Evolutionary conservation across 805 yeast species (phyloP).

Genomic region (Saccharomycopsis schoenii): DNA sequence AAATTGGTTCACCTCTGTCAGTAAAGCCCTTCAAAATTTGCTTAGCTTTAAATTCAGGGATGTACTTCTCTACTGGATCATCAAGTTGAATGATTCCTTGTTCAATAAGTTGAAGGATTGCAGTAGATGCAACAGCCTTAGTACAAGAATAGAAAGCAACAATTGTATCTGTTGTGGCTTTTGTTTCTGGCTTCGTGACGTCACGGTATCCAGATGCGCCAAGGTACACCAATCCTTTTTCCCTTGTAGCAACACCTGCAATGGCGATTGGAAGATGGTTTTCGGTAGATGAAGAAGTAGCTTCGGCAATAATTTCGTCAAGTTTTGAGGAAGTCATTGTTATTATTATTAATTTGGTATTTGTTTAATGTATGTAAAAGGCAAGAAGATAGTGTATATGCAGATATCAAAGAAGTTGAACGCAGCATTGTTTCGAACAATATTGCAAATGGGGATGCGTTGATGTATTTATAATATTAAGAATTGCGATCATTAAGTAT

Average conservation of each 20-base stretch:
- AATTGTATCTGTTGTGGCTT: conserved; percentile 19
- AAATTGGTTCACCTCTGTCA: conserved; percentile 20
- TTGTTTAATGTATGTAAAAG: neutral
- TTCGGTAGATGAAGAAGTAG: conserved; percentile 12
- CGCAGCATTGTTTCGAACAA: too few relatives aligned
- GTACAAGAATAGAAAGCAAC: conserved; percentile 27
- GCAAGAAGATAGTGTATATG: neutral
- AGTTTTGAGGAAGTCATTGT: neutral
- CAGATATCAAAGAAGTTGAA: too few relatives aligned
- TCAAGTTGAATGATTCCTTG: conserved; percentile 25
- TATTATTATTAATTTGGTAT: neutral
- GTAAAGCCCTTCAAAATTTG: conserved; percentile 21
- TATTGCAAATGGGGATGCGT: neutral
- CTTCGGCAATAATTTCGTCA: conserved; percentile 15
- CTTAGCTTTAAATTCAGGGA: conserved; percentile 23
- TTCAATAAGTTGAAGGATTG: conserved; percentile 27
- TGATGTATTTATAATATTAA: neutral
- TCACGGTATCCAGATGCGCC: conserved; percentile 18
- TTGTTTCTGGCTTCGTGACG: conserved; percentile 5
- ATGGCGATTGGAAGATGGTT: conserved; percentile 17
- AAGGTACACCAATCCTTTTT: conserved; percentile 17
- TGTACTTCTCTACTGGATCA: conserved; percentile 24
- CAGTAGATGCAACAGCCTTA: conserved; percentile 27
- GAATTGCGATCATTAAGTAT: neutral
- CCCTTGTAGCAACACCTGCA: conserved; percentile 19